phyloP scores from a whole-genome alignment of 495 filamentous ascomycete species.

The Hypoxylon perforatum region DNA sequence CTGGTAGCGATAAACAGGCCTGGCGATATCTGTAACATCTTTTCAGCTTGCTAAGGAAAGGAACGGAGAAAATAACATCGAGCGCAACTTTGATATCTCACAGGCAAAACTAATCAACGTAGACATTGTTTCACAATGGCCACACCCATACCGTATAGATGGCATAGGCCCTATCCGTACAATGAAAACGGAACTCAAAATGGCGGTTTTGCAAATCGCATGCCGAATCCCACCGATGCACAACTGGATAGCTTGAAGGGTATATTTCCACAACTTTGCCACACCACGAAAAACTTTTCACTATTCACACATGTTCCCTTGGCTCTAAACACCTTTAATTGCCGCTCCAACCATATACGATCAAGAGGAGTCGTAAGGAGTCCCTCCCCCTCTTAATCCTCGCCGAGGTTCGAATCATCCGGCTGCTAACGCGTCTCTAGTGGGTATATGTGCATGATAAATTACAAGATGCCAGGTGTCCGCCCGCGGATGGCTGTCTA shows the following conservation, averaged over 20 bases:
- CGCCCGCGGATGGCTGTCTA: too few species aligned
- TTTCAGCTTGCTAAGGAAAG: too few species aligned
- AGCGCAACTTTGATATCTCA: too few species aligned
- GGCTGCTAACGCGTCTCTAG: too few species aligned
- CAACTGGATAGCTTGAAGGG: not conserved
- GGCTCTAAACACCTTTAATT: not conserved
- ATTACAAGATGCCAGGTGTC: too few species aligned
- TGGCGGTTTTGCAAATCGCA: not conserved
- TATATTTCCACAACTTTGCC: not conserved
- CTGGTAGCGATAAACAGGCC: too few species aligned
- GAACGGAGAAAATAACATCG: too few species aligned
- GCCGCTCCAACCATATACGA: not conserved
- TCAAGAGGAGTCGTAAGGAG: not conserved
- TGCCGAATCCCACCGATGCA: not conserved
- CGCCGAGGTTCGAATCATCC: too few species aligned
- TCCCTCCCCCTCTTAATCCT: too few species aligned
- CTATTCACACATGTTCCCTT: not conserved
- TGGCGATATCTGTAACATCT: too few species aligned
- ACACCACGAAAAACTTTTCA: not conserved
- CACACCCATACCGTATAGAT: not conserved
- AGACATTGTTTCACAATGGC: too few species aligned
- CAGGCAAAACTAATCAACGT: too few species aligned
- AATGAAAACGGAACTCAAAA: not conserved
- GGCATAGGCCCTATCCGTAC: not conserved
- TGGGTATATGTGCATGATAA: not conserved